Base-by-base conservation (phyloP, 1,284 basidiomycete genomes). In the Pseudozyma pruni region DNA sequence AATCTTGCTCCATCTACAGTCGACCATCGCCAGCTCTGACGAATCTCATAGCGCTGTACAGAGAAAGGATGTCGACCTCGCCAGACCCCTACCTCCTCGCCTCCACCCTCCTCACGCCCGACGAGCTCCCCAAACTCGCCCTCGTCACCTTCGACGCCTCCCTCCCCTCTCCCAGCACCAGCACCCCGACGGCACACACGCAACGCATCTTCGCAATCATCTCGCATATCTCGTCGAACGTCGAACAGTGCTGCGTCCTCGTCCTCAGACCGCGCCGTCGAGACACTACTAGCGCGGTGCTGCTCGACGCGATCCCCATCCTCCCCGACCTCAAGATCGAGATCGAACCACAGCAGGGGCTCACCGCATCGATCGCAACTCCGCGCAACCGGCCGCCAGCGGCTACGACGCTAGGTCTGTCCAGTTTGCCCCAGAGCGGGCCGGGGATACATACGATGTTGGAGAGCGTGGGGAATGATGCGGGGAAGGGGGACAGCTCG, bases 121-220 rank as follows among this genome's bases (percentile, higher is more conserved):
- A 67, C 27, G 73, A 75, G 41, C 70, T 63, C 20, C 70, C 58
- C 42, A 75, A 73, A 34, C 57, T 75, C 37, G 61, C 58, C 8
- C 53, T 75, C 17, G 53, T 62, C 50, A 63, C 71, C 22, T 48
- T 54, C 33, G 60, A 52, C 9, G 33, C 53, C 25, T 20, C 55
- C 2, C 2, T 63, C 6, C 6, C 11, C 19, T 5, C 34, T 8
- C 9, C 54, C 5, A 20, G 5, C 34, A 29, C 13, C 20, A 22
- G 16, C 33, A 16, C 33, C 19, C 37, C 48, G 1, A 35, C 46
- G 7, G 33, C 40, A 1, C 52, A 63, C 31, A 53, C 47, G 14
- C 62, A 66, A 25, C 62, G 63, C 34, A 71, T 74, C 49, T 71
- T 74, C 42, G 53, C 49, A 40, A 63, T 74, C 23, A 59, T 68